These are phyloP conservation scores for Leishmania braziliensis DNA, from an alignment of 208 protist genomes.

Conservation along the genomic window DNA sequence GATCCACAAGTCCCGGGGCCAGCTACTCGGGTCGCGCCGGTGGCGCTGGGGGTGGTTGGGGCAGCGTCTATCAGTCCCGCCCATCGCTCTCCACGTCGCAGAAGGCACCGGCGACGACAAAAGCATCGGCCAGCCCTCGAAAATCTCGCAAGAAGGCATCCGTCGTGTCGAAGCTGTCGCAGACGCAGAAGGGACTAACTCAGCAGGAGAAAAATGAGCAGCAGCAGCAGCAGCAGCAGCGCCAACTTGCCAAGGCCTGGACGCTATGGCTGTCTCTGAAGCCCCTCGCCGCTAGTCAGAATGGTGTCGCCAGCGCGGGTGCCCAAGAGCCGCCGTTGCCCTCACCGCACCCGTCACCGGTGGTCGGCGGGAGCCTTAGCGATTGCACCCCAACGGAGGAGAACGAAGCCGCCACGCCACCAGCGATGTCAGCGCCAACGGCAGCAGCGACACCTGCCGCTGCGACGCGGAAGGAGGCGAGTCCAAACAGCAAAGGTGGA, in stretches of 20 bases:
- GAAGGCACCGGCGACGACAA: not conserved
- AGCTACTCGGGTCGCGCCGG: slow-evolving; percentile 16
- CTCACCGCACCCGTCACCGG: slow-evolving; percentile 14
- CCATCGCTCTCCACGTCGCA: slow-evolving; percentile 11
- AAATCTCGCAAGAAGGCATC: slow-evolving; percentile 3
- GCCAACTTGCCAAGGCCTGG: slow-evolving; percentile 26
- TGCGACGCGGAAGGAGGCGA: not conserved
- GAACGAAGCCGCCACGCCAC: not conserved
- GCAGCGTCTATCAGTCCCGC: slow-evolving; percentile 6
- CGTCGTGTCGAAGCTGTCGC: not conserved
- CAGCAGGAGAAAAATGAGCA: not conserved
- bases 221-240: slow-evolving; percentile 8
- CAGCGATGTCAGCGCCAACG: not conserved
- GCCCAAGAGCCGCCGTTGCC: not conserved
- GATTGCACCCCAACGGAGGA: not conserved
- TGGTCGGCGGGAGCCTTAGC: not conserved
- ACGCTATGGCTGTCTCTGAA: slow-evolving; percentile 17
- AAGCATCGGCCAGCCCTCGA: not conserved
- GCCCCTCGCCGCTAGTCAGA: not conserved
- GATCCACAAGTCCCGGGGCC: slow-evolving; percentile 13
- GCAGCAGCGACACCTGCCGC: slow-evolving; percentile 4
- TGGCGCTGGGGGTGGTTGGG: not conserved
- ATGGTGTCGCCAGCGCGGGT: not conserved
- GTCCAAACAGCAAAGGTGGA: not conserved
- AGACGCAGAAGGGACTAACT: not conserved